phyloP scores from a whole-genome alignment of 768 basidiomycete genomes.

The Suillus placidus region DNA sequence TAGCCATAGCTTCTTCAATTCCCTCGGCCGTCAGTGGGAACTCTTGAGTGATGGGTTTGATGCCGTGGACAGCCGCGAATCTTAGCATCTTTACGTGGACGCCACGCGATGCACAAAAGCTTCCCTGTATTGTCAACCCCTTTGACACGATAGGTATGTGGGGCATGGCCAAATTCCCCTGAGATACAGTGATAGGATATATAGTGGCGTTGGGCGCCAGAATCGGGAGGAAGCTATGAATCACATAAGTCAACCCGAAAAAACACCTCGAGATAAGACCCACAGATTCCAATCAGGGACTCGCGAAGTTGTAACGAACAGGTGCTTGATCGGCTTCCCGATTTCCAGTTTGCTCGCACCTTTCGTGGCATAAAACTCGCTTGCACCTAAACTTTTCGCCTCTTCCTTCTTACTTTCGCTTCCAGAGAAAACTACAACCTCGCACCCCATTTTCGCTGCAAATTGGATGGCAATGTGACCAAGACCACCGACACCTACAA shows the following conservation, averaged over 20 bases:
- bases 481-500: slow-evolving; percentile 40
- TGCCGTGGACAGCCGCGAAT: slow-evolving; percentile 35
- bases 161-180: slow-evolving; percentile 26
- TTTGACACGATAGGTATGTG: slow-evolving; percentile 16
- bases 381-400: slow-evolving; percentile 36
- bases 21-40: slow-evolving; percentile 37
- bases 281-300: slow-evolving; percentile 36
- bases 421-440: slow-evolving; percentile 39
- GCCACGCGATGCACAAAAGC: slow-evolving; percentile 27
- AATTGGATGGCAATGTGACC: slow-evolving; percentile 44
- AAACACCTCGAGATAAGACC: slow-evolving; percentile 8
- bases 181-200: slow-evolving; percentile 30
- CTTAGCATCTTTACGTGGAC: slow-evolving; percentile 35
- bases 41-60: slow-evolving; percentile 33
- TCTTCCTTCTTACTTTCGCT: slow-evolving; percentile 38
- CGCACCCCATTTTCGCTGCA: slow-evolving; percentile 42
- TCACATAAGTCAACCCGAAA: not conserved
- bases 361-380: slow-evolving; percentile 38
- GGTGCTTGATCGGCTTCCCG: slow-evolving; percentile 29
- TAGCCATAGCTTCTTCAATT: slow-evolving; percentile 31
- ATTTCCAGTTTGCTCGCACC: slow-evolving; percentile 29
- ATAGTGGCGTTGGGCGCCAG: slow-evolving; percentile 27
- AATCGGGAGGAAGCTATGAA: slow-evolving; percentile 28
- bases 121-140: slow-evolving; percentile 31
- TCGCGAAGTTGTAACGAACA: slow-evolving; percentile 36